Evolutionary conservation across 306 rosid species (phyloP), one percentile per base, ranked within the genome.

Genomic region (Vigna nakashimae): DNA sequence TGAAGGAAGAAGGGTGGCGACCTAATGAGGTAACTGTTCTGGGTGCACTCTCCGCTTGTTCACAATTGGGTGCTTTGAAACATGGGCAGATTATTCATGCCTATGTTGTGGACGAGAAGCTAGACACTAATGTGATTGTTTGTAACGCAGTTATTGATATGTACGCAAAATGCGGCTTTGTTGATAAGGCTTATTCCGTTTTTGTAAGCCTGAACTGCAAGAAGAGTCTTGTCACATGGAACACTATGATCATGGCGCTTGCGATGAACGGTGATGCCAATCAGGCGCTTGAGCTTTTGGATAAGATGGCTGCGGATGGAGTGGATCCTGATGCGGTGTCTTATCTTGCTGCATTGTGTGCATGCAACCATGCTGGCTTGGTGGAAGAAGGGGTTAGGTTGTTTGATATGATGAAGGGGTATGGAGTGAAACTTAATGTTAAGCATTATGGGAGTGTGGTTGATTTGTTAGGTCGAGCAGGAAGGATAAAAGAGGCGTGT

Each of bases 71-170:
- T 68, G 95, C 97, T 64, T n/a, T 83, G 63, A 86, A 80, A 67
- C 88, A 79, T 49, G 98, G 97, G 0, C 86, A 88, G 65, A 78
- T 77, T 59, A 43, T 91, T 73, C 94, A 88, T 65, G 68, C 32
- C 16, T 91, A 85, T 58, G 75, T 91, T 42, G 57, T 79, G 76
- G 82, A 84, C 42, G 89, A 76, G 80, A 85, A 84, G 76, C 77
- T 94, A 22, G 94, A 90, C 64, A 58, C 12, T 73, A 75, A 79
- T 73, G 96, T 87, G 60, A 85, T 87, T 53, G 98, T 94, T 78
- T 91, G 97, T 81, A 91, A 94, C 76, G 96, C 95, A 0, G 87
- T 94, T 65, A 86, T 94, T 79, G 98, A 94, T 80, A 94, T 90
- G 96, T 89, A 87, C 75, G 90, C 84, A 0, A 94, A 94, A 84